phyloP scores from a whole-genome alignment of 148 eudicot species.

The Persicaria maculosa region DNA sequence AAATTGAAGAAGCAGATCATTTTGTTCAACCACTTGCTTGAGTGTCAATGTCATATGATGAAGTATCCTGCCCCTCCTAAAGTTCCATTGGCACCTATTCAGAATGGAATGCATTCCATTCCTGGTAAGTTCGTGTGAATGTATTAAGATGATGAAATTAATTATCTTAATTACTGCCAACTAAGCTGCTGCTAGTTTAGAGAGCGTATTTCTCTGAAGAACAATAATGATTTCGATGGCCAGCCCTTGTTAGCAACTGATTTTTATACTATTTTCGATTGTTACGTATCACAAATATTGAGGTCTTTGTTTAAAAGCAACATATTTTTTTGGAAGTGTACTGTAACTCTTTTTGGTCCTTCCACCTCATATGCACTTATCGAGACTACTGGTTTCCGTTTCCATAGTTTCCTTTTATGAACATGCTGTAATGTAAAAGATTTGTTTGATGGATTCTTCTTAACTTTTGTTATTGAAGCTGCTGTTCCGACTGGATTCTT shows the following conservation, averaged over 20 bases:
- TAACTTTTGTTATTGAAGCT: background rate
- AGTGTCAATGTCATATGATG: conserved; percentile 78
- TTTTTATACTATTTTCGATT: background rate
- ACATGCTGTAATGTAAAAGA: background rate
- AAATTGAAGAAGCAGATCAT: conserved; percentile 95
- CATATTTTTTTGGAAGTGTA: background rate
- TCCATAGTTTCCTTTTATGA: background rate
- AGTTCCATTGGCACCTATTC: conserved; percentile 87
- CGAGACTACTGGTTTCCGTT: background rate
- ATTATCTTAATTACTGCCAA: background rate
- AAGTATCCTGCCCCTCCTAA: conserved; percentile 78
- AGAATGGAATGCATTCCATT: conserved; percentile 89
- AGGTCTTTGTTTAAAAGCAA: background rate
- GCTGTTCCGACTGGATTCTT: conserved; percentile 3
- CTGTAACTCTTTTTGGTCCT: background rate
- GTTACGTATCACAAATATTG: background rate
- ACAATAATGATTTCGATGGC: background rate
- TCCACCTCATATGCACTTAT: background rate
- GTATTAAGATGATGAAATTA: background rate
- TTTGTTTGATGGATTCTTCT: background rate
- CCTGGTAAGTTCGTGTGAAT: conserved; percentile 46
- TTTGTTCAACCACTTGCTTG: conserved; percentile 85
- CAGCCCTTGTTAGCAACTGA: background rate
- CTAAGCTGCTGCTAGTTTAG: background rate
- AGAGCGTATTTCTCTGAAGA: background rate